Percentiles rank a stretch among this genome's conserved stretches.
Conservation (phyloP, 495 filamentous ascomycete species). For the Filosporella fistucella region DNA sequence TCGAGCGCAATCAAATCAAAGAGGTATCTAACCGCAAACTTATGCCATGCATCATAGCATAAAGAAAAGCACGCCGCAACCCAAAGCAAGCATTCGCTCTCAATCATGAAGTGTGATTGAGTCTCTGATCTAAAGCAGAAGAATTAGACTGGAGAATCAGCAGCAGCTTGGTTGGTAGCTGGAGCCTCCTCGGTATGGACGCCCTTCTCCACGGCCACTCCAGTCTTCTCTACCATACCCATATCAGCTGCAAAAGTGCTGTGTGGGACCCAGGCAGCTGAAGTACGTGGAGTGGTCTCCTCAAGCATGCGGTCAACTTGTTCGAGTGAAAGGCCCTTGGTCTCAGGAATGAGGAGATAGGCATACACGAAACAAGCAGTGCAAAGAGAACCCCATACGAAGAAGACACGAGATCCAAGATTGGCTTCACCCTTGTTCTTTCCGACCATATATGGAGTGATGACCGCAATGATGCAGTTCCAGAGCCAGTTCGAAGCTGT, state of each 20-base stretch:
- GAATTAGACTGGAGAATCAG: constrained; percentile 4
- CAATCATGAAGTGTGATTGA: too few species aligned
- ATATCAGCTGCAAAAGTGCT: constrained; percentile 64
- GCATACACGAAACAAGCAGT: constrained; percentile 62
- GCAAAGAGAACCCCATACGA: constrained; percentile 73
- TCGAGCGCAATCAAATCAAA: too few species aligned
- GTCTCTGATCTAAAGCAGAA: not conserved
- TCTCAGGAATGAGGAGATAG: constrained; percentile 80
- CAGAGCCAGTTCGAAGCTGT: constrained; percentile 88
- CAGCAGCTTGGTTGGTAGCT: not conserved
- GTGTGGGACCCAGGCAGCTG: constrained; percentile 65
- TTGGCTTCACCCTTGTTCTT: constrained; percentile 37
- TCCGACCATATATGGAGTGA: constrained; percentile 27
- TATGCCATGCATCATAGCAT: too few species aligned
- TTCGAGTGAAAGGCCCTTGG: constrained; percentile 73
- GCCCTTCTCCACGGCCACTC: constrained; percentile 7
- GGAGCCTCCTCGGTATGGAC: not conserved
- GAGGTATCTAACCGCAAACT: too few species aligned
- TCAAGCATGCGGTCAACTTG: constrained; percentile 91
- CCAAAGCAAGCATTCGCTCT: too few species aligned
- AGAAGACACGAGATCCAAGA: constrained; percentile 72
- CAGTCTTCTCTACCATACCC: constrained; percentile 22
- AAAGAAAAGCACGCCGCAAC: too few species aligned
- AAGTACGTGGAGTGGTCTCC: constrained; percentile 67
- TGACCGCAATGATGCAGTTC: constrained; percentile 45